Conservation (phyloP, 768 basidiomycete genomes). For the Phallus indusiatus region DNA sequence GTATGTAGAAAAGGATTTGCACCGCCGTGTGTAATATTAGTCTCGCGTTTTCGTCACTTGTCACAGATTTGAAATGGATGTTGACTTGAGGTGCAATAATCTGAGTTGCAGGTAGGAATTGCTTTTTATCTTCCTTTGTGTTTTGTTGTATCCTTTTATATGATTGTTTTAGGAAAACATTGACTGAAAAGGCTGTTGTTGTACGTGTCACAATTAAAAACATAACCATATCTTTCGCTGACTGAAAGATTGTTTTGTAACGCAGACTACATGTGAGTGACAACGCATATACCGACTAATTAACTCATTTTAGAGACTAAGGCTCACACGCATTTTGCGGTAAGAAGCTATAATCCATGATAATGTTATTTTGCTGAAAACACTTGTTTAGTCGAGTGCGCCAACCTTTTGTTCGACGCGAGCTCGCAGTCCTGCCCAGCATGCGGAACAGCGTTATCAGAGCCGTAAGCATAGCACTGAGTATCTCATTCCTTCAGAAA, state of each 20-base stretch:
- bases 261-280: slow-evolving; percentile 47
- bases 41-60: slow-evolving; percentile 4
- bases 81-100: slow-evolving; percentile 15
- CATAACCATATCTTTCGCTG: too few species aligned
- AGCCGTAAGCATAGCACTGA: slow-evolving; percentile 48
- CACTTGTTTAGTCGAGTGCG: slow-evolving; percentile 56
- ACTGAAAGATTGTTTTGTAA: slow-evolving; percentile 7
- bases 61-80: slow-evolving; percentile 12
- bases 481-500: slow-evolving; percentile 1
- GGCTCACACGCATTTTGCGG: slow-evolving; percentile 86
- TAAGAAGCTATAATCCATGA: slow-evolving; percentile 19
- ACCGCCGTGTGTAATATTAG: background rate
- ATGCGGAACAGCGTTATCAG: slow-evolving; percentile 70
- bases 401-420: slow-evolving; percentile 72
- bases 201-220: slow-evolving; percentile 34
- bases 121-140: background rate
- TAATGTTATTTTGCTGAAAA: background rate
- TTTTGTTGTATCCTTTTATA: background rate
- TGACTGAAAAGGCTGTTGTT: slow-evolving; percentile 77
- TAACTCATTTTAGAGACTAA: slow-evolving; percentile 17
- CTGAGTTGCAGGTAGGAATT: slow-evolving; percentile 7
- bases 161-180: slow-evolving; percentile 36
- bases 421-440: slow-evolving; percentile 69
- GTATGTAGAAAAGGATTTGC: background rate
- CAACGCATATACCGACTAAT: background rate